Base-by-base conservation (phyloP, 2,329 filamentous ascomycete species). In the Fusarium sulawesiense region DNA sequence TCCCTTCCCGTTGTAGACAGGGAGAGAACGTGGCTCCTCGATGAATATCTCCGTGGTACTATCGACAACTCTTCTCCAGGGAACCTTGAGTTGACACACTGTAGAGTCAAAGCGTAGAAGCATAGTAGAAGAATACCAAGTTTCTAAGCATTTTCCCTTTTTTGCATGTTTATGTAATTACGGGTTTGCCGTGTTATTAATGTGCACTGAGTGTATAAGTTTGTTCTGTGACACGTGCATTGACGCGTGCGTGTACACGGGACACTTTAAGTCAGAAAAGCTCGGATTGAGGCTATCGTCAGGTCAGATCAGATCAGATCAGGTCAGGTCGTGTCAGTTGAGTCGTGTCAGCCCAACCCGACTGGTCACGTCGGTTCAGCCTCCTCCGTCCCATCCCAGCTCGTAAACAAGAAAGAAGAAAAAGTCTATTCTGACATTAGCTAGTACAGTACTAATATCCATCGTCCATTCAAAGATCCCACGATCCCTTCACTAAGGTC, bases 21-120 rank as follows among this genome's bases (percentile, higher is more conserved):
- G 49, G 37, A 32, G 18, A 64, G 56, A 71, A 72, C 67, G 69
- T 72, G 69, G 69, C 53, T 49, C 18, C 9, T 51, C n/a, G 49
- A 51, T 41, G 34, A 40, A 34, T 27, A 49, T 46, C 20, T 60
- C 34, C 46, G 20, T 44, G 10, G 13, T 27, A 11, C 18, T 42
- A 25, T 27, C n/a, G 21, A 20, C 47, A 23, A 27, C 20, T 6
- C 16, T 50, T 25, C 32, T 44, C 47, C 45, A 23, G 34, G 32
- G 37, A 21, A 59, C 47, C 54, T 42, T 53, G 62, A 23, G 41
- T 23, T 30, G 29, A 20, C 18, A 29, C 10, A 46, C 18, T 42
- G 34, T 11, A 34, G 11, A 51, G 66, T 62, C 66, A 50, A 55
- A 68, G 49, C 47, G 48, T 46, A 32, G 50, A 53, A 68, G 55